Conservation (phyloP, 2,329 filamentous ascomycete species). For the Macroventuria anomochaeta region DNA sequence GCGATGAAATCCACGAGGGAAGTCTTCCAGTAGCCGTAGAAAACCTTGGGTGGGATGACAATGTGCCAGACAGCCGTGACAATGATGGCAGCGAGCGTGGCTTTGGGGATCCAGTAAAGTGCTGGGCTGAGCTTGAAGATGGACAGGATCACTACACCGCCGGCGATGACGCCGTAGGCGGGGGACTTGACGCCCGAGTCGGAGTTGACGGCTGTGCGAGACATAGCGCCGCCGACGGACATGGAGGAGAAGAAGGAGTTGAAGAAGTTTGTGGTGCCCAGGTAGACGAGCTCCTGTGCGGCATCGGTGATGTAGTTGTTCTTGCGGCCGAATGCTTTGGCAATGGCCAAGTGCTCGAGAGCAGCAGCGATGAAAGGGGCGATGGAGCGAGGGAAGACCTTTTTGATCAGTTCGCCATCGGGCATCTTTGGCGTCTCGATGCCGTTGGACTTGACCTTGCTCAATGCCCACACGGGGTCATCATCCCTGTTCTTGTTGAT, state of each 20-base stretch:
- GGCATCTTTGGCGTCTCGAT: slow-evolving; percentile 61
- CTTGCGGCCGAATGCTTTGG: slow-evolving; percentile 66
- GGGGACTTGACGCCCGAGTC: slow-evolving; percentile 68
- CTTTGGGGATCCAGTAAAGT: slow-evolving; percentile 72
- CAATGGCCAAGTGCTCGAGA: slow-evolving; percentile 70
- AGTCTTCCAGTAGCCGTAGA: slow-evolving; percentile 69
- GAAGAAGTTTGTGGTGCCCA: slow-evolving; percentile 67
- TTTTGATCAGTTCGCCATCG: slow-evolving; percentile 56
- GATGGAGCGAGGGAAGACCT: slow-evolving; percentile 62
- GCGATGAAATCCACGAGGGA: slow-evolving; percentile 70
- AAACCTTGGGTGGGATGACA: slow-evolving; percentile 63
- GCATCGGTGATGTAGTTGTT: slow-evolving; percentile 70
- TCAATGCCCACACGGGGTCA: slow-evolving; percentile 63
- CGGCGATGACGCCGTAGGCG: slow-evolving; percentile 65
- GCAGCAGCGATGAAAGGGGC: slow-evolving; percentile 67
- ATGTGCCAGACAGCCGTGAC: slow-evolving; percentile 70
- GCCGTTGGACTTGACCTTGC: slow-evolving; percentile 63
- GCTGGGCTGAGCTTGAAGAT: slow-evolving; percentile 67
- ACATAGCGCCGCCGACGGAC: slow-evolving; percentile 72
- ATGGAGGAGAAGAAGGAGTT: slow-evolving; percentile 71
- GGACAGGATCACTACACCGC: slow-evolving; percentile 66
- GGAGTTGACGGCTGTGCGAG: slow-evolving; percentile 71
- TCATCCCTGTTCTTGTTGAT: slow-evolving; percentile 61
- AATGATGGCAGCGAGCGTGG: slow-evolving; percentile 69
- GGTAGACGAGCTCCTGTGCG: slow-evolving; percentile 69